Evolutionary conservation across 2,329 filamentous ascomycete species (phyloP).

Genomic region (Exophiala sp.): DNA sequence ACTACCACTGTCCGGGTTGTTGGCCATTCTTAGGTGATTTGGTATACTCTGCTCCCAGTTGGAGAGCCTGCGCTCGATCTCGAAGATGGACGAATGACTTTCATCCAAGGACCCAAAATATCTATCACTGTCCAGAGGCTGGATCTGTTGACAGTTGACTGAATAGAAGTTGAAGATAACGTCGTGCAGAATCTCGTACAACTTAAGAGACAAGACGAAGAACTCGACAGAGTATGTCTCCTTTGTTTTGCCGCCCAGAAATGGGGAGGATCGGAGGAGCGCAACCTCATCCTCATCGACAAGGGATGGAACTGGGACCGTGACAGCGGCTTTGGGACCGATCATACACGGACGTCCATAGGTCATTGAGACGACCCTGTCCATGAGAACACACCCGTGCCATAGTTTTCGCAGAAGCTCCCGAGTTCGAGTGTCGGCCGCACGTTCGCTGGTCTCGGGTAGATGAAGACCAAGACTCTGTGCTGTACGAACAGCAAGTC

Average conservation of each 20-base stretch:
- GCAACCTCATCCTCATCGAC: conserved; percentile 35
- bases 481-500: conserved; percentile 46
- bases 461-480: conserved; percentile 48
- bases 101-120: conserved; percentile 18
- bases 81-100: conserved; percentile 33
- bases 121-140: not conserved
- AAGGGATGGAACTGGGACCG: conserved; percentile 31
- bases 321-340: conserved; percentile 29
- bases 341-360: conserved; percentile 39
- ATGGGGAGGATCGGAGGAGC: not conserved
- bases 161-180: conserved; percentile 28
- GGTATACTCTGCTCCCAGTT: conserved; percentile 34
- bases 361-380: conserved; percentile 38
- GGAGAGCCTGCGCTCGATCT: conserved; percentile 34
- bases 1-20: not conserved
- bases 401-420: conserved; percentile 31
- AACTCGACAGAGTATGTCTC: conserved; percentile 34
- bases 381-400: conserved; percentile 39
- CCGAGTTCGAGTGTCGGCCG: conserved; percentile 30
- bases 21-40: conserved; percentile 27
- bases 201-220: conserved; percentile 33
- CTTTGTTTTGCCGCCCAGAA: conserved; percentile 25
- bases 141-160: not conserved
- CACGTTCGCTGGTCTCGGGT: conserved; percentile 35
- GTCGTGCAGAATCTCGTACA: conserved; percentile 38